These are phyloP conservation scores for Hura crepitans DNA, from an alignment of 441 rosid species.

Conservation along the genomic window DNA sequence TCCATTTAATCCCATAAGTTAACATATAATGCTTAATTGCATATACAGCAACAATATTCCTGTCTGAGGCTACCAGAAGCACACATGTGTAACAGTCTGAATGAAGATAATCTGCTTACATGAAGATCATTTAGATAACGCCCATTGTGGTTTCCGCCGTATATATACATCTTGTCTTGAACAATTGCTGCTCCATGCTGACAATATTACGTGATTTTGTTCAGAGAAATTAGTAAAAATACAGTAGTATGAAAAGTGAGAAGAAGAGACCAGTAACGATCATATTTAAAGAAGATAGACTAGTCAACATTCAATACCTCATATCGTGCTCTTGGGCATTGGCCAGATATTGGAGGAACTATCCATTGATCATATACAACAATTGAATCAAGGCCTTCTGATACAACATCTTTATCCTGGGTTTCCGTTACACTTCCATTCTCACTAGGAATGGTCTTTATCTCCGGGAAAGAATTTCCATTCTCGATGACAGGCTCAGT, in stretches of 20 bases:
- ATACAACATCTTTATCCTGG: constrained; percentile 86
- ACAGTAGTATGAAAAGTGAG: constrained; percentile 18
- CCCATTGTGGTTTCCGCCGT: constrained; percentile 98
- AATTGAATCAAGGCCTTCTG: constrained; percentile 67
- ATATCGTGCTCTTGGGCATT: constrained; percentile 81
- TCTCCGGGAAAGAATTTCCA: constrained; percentile 57
- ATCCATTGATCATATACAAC: constrained; percentile 88
- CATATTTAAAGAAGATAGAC: constrained; percentile 16
- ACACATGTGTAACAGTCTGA: neutral
- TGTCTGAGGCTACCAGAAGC: neutral
- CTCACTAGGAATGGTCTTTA: constrained; percentile 63
- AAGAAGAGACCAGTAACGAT: constrained; percentile 12
- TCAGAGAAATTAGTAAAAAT: constrained; percentile 13
- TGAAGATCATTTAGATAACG: constrained; percentile 92
- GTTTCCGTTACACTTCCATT: constrained; percentile 59
- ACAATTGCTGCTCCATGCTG: constrained; percentile 95
- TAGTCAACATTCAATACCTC: constrained; percentile 50
- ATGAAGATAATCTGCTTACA: constrained; percentile 50
- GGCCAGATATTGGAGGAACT: constrained; percentile 74
- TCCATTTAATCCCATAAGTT: neutral
- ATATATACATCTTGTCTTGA: constrained; percentile 89
- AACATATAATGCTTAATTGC: neutral
- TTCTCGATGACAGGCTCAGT: constrained; percentile 58
- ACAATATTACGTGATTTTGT: constrained; percentile 22
- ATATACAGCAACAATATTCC: neutral